These are phyloP conservation scores for Solanum paucissectum DNA, from an alignment of 257 asterid genomes.

Conservation along the genomic window DNA sequence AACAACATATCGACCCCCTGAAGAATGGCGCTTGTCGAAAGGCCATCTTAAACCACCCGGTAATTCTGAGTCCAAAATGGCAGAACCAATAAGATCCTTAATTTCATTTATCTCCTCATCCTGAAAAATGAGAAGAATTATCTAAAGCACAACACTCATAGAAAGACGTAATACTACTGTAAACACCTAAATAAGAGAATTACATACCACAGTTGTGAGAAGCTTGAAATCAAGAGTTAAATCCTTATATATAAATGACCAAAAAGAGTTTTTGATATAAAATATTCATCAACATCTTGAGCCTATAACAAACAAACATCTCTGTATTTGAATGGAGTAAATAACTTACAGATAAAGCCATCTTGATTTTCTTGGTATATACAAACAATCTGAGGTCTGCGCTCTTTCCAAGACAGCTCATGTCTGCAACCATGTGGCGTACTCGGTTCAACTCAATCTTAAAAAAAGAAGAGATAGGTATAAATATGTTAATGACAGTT, in stretches of 20 bases:
- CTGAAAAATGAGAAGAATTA: slow-evolving; percentile 12
- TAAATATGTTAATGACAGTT: background rate
- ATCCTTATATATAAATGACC: background rate
- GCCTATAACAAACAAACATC: no score
- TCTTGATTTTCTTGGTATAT: slow-evolving; percentile 19
- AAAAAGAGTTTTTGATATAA: background rate
- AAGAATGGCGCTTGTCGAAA: slow-evolving; percentile 18
- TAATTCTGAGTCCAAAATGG: slow-evolving; percentile 25
- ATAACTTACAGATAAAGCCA: slow-evolving; percentile 22
- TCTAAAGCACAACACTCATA: no score
- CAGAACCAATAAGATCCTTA: slow-evolving; percentile 25
- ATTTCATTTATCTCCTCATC: slow-evolving; percentile 29
- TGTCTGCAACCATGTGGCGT: slow-evolving; percentile 38
- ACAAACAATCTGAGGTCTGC: slow-evolving; percentile 44
- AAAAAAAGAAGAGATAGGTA: background rate
- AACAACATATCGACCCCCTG: slow-evolving; percentile 29
- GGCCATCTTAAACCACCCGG: slow-evolving; percentile 49
- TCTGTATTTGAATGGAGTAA: background rate
- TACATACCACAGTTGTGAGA: background rate
- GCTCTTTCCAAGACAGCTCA: slow-evolving; percentile 32
- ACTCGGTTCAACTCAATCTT: slow-evolving; percentile 36
- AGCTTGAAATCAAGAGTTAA: background rate
- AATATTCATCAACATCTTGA: no score
- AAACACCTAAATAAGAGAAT: no score
- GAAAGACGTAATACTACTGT: background rate